Base-by-base conservation (phyloP, 257 asterid genomes). In the Solanum phureja region DNA sequence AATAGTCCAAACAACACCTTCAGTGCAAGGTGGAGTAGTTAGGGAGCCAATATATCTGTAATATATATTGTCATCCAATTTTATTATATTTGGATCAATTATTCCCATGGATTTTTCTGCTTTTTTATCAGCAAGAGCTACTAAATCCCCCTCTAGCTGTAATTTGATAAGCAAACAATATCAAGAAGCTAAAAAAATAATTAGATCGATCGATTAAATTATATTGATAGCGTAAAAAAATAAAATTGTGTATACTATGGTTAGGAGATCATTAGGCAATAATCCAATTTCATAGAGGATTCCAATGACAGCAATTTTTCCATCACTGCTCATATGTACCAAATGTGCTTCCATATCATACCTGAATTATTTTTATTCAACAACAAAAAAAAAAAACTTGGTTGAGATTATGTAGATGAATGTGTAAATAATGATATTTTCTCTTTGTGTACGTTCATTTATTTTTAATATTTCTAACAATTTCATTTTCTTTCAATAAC, bases 21-120 rank as follows among this genome's bases (percentile, higher is more conserved):
- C 89, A 10, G 93, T 91, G 85, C 98, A 95, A 10, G 98, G 98
- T 83, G 98, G 98, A 19, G 88, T 84, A 0, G 98, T 95, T 35
- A 95, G 94, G 7, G 98, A 95, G 18, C 98, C 97, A 38, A 90
- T 83, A 86, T 93, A 93, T 42, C 95, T 90, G 14, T 89, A 95
- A 77, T 94, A 94, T 27, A 88, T 89, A 58, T 88, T 87, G 86
- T 94, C 89, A 19, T 92, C 95, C 5, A 92, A 72, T 52, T 91
- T 89, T 35, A 94, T 87, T 6, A 37, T 52, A 12, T 86, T 74
- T 2, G 97, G 95, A 83, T 93, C 87, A n/a, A 92, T 13, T 2
- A 84, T 35, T 7, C 95, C 94, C 27, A 90, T 79, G 2, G 2
- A 4, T 44, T 23, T 90, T 86, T 90, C 92, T 3, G 89, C 62